phyloP scores from a whole-genome alignment of 176 grass and related monocot species.

The Oryza glumipatula region DNA sequence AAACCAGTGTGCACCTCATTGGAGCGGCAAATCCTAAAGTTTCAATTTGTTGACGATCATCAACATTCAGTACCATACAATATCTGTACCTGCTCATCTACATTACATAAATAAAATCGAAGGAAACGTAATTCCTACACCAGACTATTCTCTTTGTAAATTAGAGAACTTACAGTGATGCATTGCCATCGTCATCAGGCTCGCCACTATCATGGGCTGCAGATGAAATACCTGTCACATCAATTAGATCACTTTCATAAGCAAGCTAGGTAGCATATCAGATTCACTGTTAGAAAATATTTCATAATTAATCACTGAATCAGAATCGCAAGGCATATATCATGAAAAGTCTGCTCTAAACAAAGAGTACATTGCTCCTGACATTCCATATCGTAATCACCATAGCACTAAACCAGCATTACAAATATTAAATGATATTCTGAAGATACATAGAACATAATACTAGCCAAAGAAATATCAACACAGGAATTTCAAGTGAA shows the following conservation, averaged over 20 bases:
- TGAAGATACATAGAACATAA: constrained; percentile 15
- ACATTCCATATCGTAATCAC: background rate
- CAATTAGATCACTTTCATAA: constrained; percentile 22
- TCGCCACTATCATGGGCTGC: constrained; percentile 26
- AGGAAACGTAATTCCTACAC: background rate
- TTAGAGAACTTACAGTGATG: constrained; percentile 56
- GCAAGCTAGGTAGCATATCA: background rate
- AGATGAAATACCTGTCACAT: constrained; percentile 48
- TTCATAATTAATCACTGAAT: background rate
- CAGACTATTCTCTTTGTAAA: constrained; percentile 11
- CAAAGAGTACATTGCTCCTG: constrained; percentile 12
- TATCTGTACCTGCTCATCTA: background rate
- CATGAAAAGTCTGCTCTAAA: constrained; percentile 6
- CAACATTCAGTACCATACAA: background rate
- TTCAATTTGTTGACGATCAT: background rate
- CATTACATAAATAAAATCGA: background rate
- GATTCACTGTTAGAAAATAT: constrained; percentile 14
- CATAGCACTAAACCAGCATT: background rate
- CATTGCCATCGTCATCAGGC: constrained; percentile 41
- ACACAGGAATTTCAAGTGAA: constrained; percentile 14
- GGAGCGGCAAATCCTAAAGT: background rate
- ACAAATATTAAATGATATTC: constrained; percentile 20
- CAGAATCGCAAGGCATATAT: background rate
- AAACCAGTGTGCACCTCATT: background rate
- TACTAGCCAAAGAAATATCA: background rate